Base-by-base conservation (phyloP, 805 yeast genomes). In the Saccharomycopsis fibuligera region DNA sequence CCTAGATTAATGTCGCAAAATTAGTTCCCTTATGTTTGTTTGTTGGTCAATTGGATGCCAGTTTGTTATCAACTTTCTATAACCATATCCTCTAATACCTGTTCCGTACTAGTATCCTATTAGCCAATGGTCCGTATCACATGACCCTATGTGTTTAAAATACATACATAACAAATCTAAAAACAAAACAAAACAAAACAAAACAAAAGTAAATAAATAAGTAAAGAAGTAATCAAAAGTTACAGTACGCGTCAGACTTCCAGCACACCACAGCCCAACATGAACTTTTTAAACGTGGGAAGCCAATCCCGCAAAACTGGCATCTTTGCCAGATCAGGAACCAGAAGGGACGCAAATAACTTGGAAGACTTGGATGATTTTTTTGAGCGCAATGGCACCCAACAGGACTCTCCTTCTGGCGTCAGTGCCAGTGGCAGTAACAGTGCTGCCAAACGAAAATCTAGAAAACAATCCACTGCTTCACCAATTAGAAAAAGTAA, bases 361-460 rank as follows among this genome's bases (percentile, higher is more conserved):
- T 74, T 83, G 76, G 90, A 83, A 57, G 83, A 79, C 56, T 60
- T 83, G 14, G 81, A 79, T 54, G 88, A 81, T 48, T 83, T 82
- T 61, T 83, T 82, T 47, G 41, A 27, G 16, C 71, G 69, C 41
- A 84, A 79, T 45, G 79, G 75, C 36, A 10, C 44, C 33, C 23
- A 35, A n/a, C 10, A 42, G 16, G 9, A 30, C 22, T 6, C 37
- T 31, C 27, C 29, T 14, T n/a, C 24, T 16, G 41, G 54, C 60
- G 5, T 59, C 56, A 14, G 35, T 50, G 23, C 43, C 48, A 36
- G 40, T 48, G 6, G 46, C 55, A 25, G 27, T 22, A 30, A 40
- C 38, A 29, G 33, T 19, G 22, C 40, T 43, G 22, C 42, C 39
- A 43, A 39, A 46, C 46, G 38, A 53, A 22, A 42, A 22, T 8